These are phyloP conservation scores for Starmerella floris DNA, from an alignment of 805 yeast species.

Conservation along the genomic window DNA sequence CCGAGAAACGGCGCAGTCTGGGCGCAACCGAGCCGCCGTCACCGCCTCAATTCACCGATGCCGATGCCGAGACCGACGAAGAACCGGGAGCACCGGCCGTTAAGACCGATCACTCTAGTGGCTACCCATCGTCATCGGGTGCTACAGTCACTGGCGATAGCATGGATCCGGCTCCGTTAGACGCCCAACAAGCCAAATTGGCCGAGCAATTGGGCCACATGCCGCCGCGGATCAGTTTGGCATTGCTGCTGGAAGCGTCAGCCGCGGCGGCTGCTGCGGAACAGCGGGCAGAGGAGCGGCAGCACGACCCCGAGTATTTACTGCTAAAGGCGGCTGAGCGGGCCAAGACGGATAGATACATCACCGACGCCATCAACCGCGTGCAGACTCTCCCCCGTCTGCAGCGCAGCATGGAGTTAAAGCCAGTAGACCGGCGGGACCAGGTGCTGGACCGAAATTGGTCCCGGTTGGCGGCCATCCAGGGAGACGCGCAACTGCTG, in stretches of 20 bases:
- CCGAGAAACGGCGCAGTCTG: no score
- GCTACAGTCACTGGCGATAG: not conserved
- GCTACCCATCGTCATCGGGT: not conserved
- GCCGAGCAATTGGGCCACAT: not conserved
- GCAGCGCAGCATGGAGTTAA: slow-evolving; percentile 7
- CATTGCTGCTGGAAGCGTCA: slow-evolving; percentile 14
- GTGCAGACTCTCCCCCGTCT: slow-evolving; percentile 12
- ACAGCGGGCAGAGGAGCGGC: slow-evolving; percentile 5
- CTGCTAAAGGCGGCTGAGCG: not conserved
- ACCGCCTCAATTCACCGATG: not conserved
- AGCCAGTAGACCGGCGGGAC: slow-evolving; percentile 15
- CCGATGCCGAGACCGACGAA: not conserved
- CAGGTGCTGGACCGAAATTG: slow-evolving; percentile 3
- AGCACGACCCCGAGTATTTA: slow-evolving; percentile 1
- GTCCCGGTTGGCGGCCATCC: slow-evolving; percentile 10
- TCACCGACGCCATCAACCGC: slow-evolving; percentile 13
- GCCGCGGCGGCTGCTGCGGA: slow-evolving; percentile 17
- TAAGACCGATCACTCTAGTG: not conserved
- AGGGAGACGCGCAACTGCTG: slow-evolving; percentile 7
- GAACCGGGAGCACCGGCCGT: not conserved
- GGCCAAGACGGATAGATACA: slow-evolving; percentile 14
- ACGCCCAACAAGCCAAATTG: not conserved
- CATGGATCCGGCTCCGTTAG: not conserved
- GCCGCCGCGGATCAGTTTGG: slow-evolving; percentile 11
- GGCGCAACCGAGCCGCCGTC: not conserved